These are phyloP conservation scores for Botrytis fabae DNA, from an alignment of 2,329 filamentous ascomycete genomes.

Conservation along the genomic window DNA sequence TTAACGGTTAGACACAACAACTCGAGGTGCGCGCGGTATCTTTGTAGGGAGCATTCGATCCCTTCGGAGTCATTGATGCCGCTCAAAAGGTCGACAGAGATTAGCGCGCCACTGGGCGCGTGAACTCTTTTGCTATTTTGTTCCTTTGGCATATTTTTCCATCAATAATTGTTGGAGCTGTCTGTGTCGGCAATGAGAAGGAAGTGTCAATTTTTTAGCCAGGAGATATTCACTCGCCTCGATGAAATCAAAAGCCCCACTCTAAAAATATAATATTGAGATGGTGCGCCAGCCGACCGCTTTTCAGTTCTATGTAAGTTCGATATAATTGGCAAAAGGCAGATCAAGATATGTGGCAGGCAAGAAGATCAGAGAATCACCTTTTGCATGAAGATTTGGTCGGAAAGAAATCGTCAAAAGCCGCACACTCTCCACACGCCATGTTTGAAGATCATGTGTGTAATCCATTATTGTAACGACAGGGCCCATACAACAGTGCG, in stretches of 20 bases:
- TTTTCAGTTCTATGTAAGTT: neutral
- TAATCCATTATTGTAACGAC: neutral
- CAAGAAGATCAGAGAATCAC: neutral
- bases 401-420: too few relatives aligned
- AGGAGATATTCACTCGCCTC: neutral
- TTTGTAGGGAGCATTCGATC: conserved; percentile 15
- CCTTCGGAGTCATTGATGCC: conserved; percentile 3
- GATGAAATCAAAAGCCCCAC: neutral
- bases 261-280: neutral
- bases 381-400: neutral
- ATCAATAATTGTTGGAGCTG: neutral
- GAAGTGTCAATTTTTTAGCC: neutral
- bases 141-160: neutral
- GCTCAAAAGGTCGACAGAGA: neutral
- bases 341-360: neutral
- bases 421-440: neutral
- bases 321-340: neutral
- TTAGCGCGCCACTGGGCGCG: neutral
- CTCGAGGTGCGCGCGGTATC: conserved; percentile 7
- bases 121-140: conserved; percentile 4
- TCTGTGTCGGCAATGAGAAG: neutral
- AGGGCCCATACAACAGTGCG: neutral
- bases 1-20: neutral
- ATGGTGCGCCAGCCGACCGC: neutral
- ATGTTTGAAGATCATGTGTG: neutral